Base-by-base conservation (phyloP, 2,329 filamentous ascomycete genomes). In the Aphanocladium album region DNA sequence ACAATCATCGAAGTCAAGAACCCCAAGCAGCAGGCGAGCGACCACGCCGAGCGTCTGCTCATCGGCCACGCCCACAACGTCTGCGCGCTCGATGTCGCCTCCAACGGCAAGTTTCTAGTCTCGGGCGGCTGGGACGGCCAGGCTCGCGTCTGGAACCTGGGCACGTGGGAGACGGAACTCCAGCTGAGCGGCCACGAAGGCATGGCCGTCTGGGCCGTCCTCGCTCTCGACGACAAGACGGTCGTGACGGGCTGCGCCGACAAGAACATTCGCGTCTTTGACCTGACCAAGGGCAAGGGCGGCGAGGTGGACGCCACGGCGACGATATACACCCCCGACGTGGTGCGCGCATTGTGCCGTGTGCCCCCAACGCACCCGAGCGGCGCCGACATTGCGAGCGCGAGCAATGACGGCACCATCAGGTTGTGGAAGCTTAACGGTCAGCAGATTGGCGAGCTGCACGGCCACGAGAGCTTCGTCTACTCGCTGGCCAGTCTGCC, bases 101-200 rank as follows among this genome's bases (percentile, higher is more conserved):
- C 88, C 1, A 83, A 87, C 62, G 89, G 88, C 2, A 83, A 78
- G 50, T 90, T 86, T 72, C 81, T 98, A 45, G 87, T 97, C 51
- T 98, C 93, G 65, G 95, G 93, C 35, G 90, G 93, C 68, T 99
- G 95, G 95, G 95, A 99, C 74, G 85, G 85, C 33, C 89, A 92
- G 65, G 93, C 91, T 30, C 88, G 91, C 59, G 78, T 98, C 57
- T 99, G 95, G 95, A 83, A 82, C 64, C 79, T 95, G n/a, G 84
- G 85, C 45, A 92, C 89, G 66, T 97, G 93, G 90, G 91, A 96
- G 70, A 84, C 84, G 11, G 84, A 89, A 64, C 76, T 86, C 14
- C 71, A 89, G 51, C 79, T 99, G 19, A 77, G 84, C 50, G 92
- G 91, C 5, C 92, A 97, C 69, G 84, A 88, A 60, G 89, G 85